Percentiles rank a stretch among this genome's conserved stretches.
phyloP scores from a whole-genome alignment of 2,329 filamentous ascomycete species.

The Tothia fuscella region DNA sequence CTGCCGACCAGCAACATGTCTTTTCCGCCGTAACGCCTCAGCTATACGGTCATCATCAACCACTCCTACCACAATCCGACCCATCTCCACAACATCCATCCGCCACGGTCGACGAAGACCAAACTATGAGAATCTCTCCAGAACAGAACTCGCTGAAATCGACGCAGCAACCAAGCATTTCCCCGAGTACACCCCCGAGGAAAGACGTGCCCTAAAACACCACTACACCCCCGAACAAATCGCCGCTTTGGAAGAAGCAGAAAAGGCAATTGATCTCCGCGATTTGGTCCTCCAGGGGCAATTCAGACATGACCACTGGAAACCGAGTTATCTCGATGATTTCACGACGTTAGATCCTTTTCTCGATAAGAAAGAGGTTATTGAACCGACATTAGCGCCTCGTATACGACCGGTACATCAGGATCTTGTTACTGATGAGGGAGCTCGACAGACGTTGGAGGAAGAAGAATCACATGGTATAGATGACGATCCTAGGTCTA shows the following conservation, averaged over 20 bases:
- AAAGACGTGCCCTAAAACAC: slow-evolving; percentile 49
- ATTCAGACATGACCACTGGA: slow-evolving; percentile 59
- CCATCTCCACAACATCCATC: slow-evolving; percentile 1
- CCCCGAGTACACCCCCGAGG: slow-evolving; percentile 48
- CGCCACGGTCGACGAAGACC: neutral
- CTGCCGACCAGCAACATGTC: slow-evolving; percentile 29
- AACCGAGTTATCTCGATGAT: slow-evolving; percentile 68
- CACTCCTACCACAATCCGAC: neutral
- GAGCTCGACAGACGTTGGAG: too few relatives aligned
- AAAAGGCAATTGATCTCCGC: slow-evolving; percentile 59
- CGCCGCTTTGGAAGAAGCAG: slow-evolving; percentile 68
- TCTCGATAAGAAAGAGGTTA: slow-evolving; percentile 51
- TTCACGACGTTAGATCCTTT: slow-evolving; percentile 65
- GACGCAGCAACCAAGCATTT: slow-evolving; percentile 2
- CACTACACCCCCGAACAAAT: slow-evolving; percentile 74
- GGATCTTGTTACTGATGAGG: slow-evolving; percentile 1
- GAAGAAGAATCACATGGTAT: too few relatives aligned
- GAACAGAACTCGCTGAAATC: slow-evolving; percentile 4
- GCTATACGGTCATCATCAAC: neutral
- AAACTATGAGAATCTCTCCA: slow-evolving; percentile 1
- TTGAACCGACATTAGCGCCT: neutral
- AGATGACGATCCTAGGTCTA: slow-evolving; percentile 3
- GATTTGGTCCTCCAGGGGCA: slow-evolving; percentile 65
- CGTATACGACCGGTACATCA: too few relatives aligned
- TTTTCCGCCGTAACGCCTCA: slow-evolving; percentile 19